Evolutionary conservation across 257 asterid species (phyloP), one percentile per base, ranked within the genome.

Genomic region (Solanum chaucha): DNA sequence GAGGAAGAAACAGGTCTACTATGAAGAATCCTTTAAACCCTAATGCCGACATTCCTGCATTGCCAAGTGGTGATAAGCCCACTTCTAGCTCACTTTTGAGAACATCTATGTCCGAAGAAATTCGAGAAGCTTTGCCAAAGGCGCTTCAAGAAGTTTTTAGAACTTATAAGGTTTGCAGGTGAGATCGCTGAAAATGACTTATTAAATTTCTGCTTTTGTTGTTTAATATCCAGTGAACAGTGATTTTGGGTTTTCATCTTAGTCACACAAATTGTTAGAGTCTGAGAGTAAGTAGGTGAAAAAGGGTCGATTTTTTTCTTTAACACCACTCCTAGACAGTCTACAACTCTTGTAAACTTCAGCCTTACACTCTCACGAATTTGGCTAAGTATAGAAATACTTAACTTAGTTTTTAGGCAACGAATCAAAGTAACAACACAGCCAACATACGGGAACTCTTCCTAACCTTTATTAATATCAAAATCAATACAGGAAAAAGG

Each of bases 131-230:
- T 91, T 84, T 93, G 71, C 90, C 88, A 15, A 92, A 92, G 89
- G 94, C 95, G 41, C 94, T 97, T 89, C 91, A 87, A 86, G 91
- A 90, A 86, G 89, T 95, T 86, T 94, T 97, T 51, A 92, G 93
- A 87, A 84, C 30, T 82, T 89, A 88, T 87, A 96, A 94, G 91
- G 95, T 93, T 93, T 97, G 98, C 95, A 94, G 99, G 99, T 96
- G 88, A 92, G 90, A 26, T 88, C 24, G 8, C 89, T 90, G 34
- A 30, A 84, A 64, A 15, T 15, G 48, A 70, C 13, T 85, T 68
- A 0, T 85, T 40, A 86, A 48, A 28, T 72, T 24, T 40, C 73
- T 82, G n/a, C 67, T 86, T 86, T 82, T 80, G 41, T 48, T 80
- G 68, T 80, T 48, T 28, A 80, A 12, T 30, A 80, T 28, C 61